phyloP scores from a whole-genome alignment of 148 eudicot genomes.

The Polygonum maritimum region DNA sequence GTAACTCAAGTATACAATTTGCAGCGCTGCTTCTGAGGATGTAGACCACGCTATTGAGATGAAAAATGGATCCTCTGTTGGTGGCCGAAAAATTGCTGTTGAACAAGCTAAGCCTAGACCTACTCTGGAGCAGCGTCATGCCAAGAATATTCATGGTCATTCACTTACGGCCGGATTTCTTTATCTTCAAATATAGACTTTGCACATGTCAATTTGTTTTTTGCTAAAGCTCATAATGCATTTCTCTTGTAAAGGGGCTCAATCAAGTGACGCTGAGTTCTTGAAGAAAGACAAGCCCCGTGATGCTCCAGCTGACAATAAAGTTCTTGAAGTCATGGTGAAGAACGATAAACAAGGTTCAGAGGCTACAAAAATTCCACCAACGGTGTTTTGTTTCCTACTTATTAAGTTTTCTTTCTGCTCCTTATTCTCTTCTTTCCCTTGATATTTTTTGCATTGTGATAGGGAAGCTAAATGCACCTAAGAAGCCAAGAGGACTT shows the following conservation, averaged over 20 bases:
- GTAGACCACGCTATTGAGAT: conserved; percentile 78
- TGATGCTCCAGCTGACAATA: not conserved
- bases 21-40: conserved; percentile 82
- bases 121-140: conserved; percentile 67
- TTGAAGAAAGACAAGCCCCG: conserved; percentile 12
- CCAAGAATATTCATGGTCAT: conserved; percentile 56
- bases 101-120: conserved; percentile 79
- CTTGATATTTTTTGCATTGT: not conserved
- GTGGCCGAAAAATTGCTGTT: conserved; percentile 67
- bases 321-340: no score
- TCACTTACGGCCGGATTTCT: no score
- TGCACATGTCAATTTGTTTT: not conserved
- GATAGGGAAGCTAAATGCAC: conserved; percentile 23
- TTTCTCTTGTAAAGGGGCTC: conserved; percentile 21
- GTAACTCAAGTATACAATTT: not conserved
- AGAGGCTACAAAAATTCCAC: not conserved
- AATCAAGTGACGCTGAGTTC: conserved; percentile 22
- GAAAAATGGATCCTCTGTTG: conserved; percentile 70
- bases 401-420: not conserved
- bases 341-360: conserved; percentile 1
- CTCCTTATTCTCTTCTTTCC: not conserved
- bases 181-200: not conserved
- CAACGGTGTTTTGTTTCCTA: not conserved
- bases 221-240: conserved; percentile 3
- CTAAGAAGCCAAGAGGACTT: conserved; percentile 26